Base-by-base conservation (phyloP, 768 basidiomycete species). In the Mycena indigotica region DNA sequence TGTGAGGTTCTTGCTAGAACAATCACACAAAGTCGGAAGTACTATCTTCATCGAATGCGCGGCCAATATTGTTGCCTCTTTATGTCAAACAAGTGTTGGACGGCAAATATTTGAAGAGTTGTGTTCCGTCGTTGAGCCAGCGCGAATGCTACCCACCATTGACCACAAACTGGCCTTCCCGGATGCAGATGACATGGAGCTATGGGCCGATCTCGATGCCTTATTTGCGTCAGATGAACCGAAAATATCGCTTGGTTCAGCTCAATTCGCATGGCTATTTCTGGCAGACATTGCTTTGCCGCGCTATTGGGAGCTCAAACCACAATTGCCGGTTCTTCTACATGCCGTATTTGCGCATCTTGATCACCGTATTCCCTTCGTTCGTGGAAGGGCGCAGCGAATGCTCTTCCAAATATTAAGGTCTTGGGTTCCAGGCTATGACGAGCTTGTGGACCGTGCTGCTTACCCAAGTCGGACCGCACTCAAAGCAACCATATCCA, bases 181-280 rank as follows among this genome's bases (percentile, higher is more conserved):
- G 19, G 81, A 79, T 55, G 80, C 83, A 26, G 82, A 84, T 46
- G 89, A 91, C 53, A 77, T 88, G 69, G 88, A 88, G 56, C 69
- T 92, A 6, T 89, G 90, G 88, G 86, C 88, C 16, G 87, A 91
- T 64, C 81, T 95, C 19, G 89, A 89, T 62, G 82, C 84, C 10
- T 69, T 93, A 35, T 94, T 91, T 69, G 84, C 81, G 3, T 72
- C 75, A 1, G 86, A 86, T 56, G 83, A 88, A 60, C 88, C 90
- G 12, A 77, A 87, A 28, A 74, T 89, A 46, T 76, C 84, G 2
- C 76, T 96, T 50, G 90, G 91, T 16, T 85, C 91, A 0, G 92
- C 91, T 15, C 94, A 96, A 67, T 91, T 91, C 67, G 93, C 95
- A 1, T 84, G 94, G 74, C 77, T 96, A 8, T 94, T 95, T 67